Percentiles rank a stretch among this genome's conserved stretches.
phyloP scores from a whole-genome alignment of 2,329 filamentous ascomycete genomes.

The Verticillium klebahnii region DNA sequence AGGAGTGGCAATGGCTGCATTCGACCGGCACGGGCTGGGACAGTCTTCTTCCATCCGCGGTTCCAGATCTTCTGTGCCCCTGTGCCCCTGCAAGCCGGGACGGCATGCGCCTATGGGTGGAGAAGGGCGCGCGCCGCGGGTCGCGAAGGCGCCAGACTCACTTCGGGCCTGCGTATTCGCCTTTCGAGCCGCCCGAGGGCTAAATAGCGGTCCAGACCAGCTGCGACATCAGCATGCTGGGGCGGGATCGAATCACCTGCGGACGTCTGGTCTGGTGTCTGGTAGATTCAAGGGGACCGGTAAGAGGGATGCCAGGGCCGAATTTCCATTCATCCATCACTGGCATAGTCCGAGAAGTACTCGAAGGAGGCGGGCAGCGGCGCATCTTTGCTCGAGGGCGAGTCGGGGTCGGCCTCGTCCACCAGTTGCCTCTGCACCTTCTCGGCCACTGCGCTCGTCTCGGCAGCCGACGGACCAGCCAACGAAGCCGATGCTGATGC shows the following conservation, averaged over 20 bases:
- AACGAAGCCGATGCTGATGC: not conserved
- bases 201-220: not conserved
- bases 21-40: not conserved
- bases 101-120: not conserved
- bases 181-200: not conserved
- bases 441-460: constrained; percentile 2
- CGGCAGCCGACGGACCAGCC: not conserved
- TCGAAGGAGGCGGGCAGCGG: constrained; percentile 25
- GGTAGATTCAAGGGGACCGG: not conserved
- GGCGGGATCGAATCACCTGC: not conserved
- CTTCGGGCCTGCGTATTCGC: not conserved
- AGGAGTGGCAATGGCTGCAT: not conserved
- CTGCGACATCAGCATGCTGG: not conserved
- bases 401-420: constrained; percentile 21
- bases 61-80: not conserved
- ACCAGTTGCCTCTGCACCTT: constrained; percentile 8
- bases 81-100: not conserved
- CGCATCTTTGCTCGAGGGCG: constrained; percentile 17
- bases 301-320: not conserved
- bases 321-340: not conserved
- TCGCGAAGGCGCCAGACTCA: not conserved
- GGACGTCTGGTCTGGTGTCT: not conserved
- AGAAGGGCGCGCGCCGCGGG: not conserved
- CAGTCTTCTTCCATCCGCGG: not conserved
- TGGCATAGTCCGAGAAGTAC: constrained; percentile 24